Percentiles rank a stretch among this genome's conserved stretches.
phyloP scores from a whole-genome alignment of 108 stramenopile species.

The Pseudonitzschia pungens region DNA sequence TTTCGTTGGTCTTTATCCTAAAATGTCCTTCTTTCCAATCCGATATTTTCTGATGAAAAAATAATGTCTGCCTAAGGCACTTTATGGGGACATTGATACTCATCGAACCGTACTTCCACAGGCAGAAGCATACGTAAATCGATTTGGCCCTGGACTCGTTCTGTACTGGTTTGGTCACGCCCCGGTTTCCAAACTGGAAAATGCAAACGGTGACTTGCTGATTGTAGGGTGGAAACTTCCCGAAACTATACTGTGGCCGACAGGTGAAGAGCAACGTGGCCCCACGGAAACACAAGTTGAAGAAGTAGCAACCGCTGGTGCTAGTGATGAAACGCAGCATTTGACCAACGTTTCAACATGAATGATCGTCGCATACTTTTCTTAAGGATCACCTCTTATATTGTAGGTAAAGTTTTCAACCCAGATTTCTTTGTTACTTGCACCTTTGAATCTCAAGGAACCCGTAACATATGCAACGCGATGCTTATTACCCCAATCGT shows the following conservation, averaged over 20 bases:
- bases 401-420: conserved; percentile 36
- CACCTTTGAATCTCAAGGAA: conserved; percentile 20
- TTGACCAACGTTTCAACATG: not conserved
- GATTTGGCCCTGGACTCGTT: conserved; percentile 81
- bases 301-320: not conserved
- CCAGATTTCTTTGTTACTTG: conserved; percentile 26
- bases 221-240: conserved; percentile 66
- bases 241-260: conserved; percentile 62
- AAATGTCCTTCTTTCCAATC: too few species aligned
- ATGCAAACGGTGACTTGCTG: conserved; percentile 66
- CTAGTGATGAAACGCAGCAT: not conserved
- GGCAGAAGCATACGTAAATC: conserved; percentile 79
- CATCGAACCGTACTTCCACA: conserved; percentile 76
- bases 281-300: not conserved
- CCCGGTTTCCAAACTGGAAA: conserved; percentile 57
- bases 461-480: conserved; percentile 32
- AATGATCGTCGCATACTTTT: not conserved
- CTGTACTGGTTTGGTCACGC: conserved; percentile 91
- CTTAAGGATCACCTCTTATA: conserved; percentile 24
- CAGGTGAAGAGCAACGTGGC: conserved; percentile 43
- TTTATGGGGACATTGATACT: conserved; percentile 77
- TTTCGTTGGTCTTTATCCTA: too few species aligned
- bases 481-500: conserved; percentile 25
- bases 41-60: too few species aligned
- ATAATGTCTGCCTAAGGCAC: conserved; percentile 34